Conservation (phyloP, 2,329 filamentous ascomycete genomes). For the Cordyceps militaris region DNA sequence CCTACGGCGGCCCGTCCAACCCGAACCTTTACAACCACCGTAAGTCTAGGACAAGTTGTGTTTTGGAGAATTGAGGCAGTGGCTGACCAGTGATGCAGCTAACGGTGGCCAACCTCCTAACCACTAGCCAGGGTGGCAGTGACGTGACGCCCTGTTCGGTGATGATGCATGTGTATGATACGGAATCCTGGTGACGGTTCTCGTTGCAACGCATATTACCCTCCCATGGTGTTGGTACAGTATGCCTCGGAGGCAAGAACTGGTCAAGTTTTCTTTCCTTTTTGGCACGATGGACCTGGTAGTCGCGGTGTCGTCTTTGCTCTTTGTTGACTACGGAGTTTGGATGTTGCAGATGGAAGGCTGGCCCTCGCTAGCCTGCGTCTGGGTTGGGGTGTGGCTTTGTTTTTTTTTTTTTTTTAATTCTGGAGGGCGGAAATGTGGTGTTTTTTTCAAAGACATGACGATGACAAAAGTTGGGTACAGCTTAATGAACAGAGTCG, state of each 20-base stretch:
- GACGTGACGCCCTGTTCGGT: not conserved
- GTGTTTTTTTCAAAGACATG: not conserved
- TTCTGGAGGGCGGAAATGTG: constrained; percentile 4
- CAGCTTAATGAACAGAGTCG: not conserved
- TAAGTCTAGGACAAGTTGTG: constrained; percentile 16
- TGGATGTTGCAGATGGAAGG: not conserved
- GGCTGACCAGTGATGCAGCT: constrained; percentile 10
- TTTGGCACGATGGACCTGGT: not conserved
- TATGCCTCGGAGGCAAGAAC: not conserved
- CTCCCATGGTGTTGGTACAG: not conserved
- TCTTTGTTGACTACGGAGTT: constrained; percentile 6
- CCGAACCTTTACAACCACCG: constrained; percentile 48
- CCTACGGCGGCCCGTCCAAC: constrained; percentile 43
- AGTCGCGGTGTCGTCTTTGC: constrained; percentile 10
- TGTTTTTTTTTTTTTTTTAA: not conserved
- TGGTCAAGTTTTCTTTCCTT: not conserved
- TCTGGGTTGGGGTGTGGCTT: not conserved
- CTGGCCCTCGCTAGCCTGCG: not conserved
- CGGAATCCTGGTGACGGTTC: not conserved
- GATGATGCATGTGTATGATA: not conserved
- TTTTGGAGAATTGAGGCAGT: not conserved
- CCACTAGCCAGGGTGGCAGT: not conserved
- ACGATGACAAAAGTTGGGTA: not conserved
- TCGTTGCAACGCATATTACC: not conserved
- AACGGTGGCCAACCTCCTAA: constrained; percentile 10